A percentile compares a stretch with the other conserved stretches of the same genome.
These are phyloP conservation scores for Phytophthora pini DNA, from an alignment of 352 stramenopile species.

Conservation along the genomic window DNA sequence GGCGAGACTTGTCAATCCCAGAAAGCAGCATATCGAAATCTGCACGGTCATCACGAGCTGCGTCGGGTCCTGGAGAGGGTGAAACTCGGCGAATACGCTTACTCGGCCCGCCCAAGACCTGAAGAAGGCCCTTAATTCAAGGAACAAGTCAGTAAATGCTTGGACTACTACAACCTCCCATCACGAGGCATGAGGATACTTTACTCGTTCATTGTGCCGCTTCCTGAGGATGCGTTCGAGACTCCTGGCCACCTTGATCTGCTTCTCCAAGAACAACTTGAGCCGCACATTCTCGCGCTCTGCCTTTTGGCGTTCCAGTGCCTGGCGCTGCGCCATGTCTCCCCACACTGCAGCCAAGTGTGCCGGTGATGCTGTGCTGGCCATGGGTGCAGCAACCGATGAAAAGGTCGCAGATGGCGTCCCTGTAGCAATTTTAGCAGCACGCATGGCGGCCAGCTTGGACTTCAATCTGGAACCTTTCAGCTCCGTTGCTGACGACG, in stretches of 20 bases:
- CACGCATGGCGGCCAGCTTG: constrained; percentile 17
- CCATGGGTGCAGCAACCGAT: constrained; percentile 28
- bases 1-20: constrained; percentile 35
- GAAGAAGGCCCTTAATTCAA: constrained; percentile 34
- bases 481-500: constrained; percentile 15
- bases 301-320: constrained; percentile 41
- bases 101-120: constrained; percentile 32
- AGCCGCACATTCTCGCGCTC: constrained; percentile 59
- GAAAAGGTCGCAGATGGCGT: constrained; percentile 34
- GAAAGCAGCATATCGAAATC: constrained; percentile 42
- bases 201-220: constrained; percentile 45
- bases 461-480: constrained; percentile 17
- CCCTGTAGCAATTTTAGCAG: constrained; percentile 12
- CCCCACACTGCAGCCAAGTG: constrained; percentile 48
- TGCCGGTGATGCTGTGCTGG: constrained; percentile 16
- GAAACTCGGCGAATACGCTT: constrained; percentile 38
- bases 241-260: constrained; percentile 55
- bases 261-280: constrained; percentile 52
- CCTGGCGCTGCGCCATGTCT: constrained; percentile 49
- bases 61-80: constrained; percentile 15
- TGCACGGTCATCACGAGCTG: constrained; percentile 29
- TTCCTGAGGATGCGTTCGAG: constrained; percentile 47
- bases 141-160: constrained; percentile 28
- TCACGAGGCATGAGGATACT: constrained; percentile 27
- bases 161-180: constrained; percentile 15